Evolutionary conservation across 2,329 filamentous ascomycete species (phyloP), one percentile per base, ranked within the genome.

Genomic region (Xylariomycetidae sp.): DNA sequence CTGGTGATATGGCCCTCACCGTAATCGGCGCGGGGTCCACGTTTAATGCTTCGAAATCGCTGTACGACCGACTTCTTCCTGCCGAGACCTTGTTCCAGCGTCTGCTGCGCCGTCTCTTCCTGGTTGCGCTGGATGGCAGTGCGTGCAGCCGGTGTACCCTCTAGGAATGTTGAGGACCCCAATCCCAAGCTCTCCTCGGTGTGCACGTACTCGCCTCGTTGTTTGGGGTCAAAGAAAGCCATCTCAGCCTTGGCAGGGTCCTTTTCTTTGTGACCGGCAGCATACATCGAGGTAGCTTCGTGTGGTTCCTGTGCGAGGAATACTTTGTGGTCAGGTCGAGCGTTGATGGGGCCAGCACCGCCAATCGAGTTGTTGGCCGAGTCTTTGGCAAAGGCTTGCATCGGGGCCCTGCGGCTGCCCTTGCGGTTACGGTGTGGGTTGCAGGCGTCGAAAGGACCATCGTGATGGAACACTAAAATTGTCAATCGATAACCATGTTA

Each of bases 1-100:
- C 71, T 79, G 5, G 65, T 68, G 36, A 77, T 59, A 29, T 83
- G 73, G 25, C 77, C 74, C n/a, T 77, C 67, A 16, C 67, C 64
- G 38, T 71, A 74, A 16, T 77, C 73, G 8, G 8, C 8, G 31
- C 79, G 77, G 7, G 74, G 75, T n/a, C 74, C 74, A 41, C 80
- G 81, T 57, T 82, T 87, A 51, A 94, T 88, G 44, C 86, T 84
- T 25, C 88, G 83, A 57, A 98, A 84, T 36, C 89, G 85, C 57
- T 96, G 88, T 3, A 88, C 92, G 40, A 98, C 70, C 17, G 89
- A 96, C 69, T 96, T 96, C 72, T 96, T 97, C 40, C 92, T 81
- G 46, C 83, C 80, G 26, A 98, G 62, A 5, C 84, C 83, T 6
- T 66, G 64, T 15, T 72, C 61, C 34, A 65, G 55, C 17, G 55